These are phyloP conservation scores for Globisporangium megalacanthum DNA, from an alignment of 352 stramenopile species.

Conservation along the genomic window DNA sequence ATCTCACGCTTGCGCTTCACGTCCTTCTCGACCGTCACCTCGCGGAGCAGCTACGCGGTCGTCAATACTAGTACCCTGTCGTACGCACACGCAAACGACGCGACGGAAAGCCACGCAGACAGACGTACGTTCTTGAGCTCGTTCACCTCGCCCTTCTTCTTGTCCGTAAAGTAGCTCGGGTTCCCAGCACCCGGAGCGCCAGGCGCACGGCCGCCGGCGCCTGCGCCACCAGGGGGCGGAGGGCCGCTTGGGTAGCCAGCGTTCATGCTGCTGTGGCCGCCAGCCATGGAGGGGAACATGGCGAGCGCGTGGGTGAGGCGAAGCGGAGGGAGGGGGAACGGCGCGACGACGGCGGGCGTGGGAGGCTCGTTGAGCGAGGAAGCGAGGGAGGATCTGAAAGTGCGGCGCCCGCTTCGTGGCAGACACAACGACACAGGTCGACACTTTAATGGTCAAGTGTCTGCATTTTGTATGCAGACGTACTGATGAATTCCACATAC, in stretches of 20 bases:
- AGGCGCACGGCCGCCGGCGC: conserved; percentile 16
- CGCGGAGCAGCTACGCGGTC: conserved; percentile 57
- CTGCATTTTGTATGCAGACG: too few relatives aligned
- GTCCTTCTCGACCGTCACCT: conserved; percentile 96
- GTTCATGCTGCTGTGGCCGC: conserved; percentile 11
- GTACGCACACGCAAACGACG: too few relatives aligned
- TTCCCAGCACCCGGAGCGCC: conserved; percentile 28
- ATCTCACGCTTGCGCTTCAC: conserved; percentile 97
- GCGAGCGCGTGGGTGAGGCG: too few relatives aligned
- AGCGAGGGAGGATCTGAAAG: too few relatives aligned
- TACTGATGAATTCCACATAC: too few relatives aligned
- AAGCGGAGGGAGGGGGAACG: too few relatives aligned
- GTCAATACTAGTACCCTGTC: not conserved
- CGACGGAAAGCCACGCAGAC: conserved; percentile 2
- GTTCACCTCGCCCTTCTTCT: conserved; percentile 95
- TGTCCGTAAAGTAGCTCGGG: conserved; percentile 83
- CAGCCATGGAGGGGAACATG: conserved; percentile 34
- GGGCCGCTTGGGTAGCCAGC: conserved; percentile 14
- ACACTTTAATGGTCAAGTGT: too few relatives aligned
- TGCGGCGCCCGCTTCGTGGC: too few relatives aligned
- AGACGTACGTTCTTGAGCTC: conserved; percentile 90
- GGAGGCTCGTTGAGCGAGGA: too few relatives aligned
- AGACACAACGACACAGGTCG: too few relatives aligned
- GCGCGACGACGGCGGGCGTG: too few relatives aligned
- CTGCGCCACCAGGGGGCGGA: conserved; percentile 1